Percentiles rank a stretch among this genome's conserved stretches.
These are phyloP conservation scores for Xylariaceae sp. DNA, from an alignment of 2,329 filamentous ascomycete species.

Conservation along the genomic window DNA sequence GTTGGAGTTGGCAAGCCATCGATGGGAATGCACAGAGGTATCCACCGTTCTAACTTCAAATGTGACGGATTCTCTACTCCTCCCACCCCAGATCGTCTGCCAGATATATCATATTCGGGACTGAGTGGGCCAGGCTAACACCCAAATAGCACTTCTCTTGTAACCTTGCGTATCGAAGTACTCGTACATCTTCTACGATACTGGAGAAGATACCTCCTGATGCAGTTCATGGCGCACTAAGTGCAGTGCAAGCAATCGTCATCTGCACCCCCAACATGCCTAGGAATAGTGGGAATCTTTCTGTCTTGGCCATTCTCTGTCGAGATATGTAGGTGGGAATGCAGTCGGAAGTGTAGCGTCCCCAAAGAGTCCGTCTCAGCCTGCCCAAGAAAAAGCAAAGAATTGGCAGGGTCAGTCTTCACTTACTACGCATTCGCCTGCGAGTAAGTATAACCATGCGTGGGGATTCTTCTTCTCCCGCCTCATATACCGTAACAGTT, in stretches of 20 bases:
- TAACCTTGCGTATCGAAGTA: too few species aligned
- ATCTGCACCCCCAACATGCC: too few species aligned
- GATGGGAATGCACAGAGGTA: slow-evolving; percentile 16
- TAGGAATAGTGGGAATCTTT: too few species aligned
- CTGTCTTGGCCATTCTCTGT: background rate
- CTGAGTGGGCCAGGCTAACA: slow-evolving; percentile 16
- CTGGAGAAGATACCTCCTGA: too few species aligned
- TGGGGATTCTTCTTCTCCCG: slow-evolving; percentile 3
- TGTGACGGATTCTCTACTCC: slow-evolving; percentile 12
- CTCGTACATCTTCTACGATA: too few species aligned
- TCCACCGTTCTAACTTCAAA: slow-evolving; percentile 18
- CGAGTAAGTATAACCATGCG: background rate
- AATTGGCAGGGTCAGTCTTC: slow-evolving; percentile 9
- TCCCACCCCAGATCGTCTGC: slow-evolving; percentile 22
- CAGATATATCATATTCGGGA: too few species aligned
- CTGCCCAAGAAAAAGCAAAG: slow-evolving; percentile 19
- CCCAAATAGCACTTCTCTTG: too few species aligned
- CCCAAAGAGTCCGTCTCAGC: slow-evolving; percentile 11
- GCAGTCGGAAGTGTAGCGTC: too few species aligned
- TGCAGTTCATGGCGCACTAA: too few species aligned
- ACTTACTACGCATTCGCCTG: slow-evolving; percentile 10
- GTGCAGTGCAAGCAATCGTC: too few species aligned
- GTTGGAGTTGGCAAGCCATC: slow-evolving; percentile 3
- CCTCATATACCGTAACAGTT: slow-evolving; percentile 3
- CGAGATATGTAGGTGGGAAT: slow-evolving; percentile 2